phyloP scores from a whole-genome alignment of 345 rosid species.

The Acer negundo region DNA sequence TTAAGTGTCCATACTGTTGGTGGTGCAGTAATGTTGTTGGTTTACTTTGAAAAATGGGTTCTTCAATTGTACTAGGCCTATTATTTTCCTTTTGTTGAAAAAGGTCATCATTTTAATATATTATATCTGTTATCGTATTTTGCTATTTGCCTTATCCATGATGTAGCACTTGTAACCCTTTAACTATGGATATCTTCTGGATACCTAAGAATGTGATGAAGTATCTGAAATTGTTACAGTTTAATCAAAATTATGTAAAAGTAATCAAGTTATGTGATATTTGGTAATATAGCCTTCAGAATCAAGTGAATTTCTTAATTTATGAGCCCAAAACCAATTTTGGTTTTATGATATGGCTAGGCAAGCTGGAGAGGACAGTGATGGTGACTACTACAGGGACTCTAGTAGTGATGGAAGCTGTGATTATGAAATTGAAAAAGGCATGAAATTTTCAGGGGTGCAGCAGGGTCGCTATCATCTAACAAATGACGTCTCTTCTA shows the following conservation, averaged over 20 bases:
- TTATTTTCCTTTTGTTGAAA: neutral
- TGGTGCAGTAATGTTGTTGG: neutral
- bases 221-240: neutral
- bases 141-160: neutral
- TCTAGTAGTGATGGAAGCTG: slow-evolving; percentile 56
- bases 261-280: neutral
- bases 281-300: neutral
- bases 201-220: neutral
- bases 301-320: neutral
- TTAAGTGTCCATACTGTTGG: too few relatives aligned
- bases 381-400: slow-evolving; percentile 39
- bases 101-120: neutral
- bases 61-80: neutral
- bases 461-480: slow-evolving; percentile 4
- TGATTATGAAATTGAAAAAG: slow-evolving; percentile 42
- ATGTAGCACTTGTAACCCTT: neutral
- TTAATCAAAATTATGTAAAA: neutral
- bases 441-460: slow-evolving; percentile 16
- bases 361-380: slow-evolving; percentile 34
- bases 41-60: neutral
- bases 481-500: slow-evolving; percentile 15
- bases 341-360: slow-evolving; percentile 17
- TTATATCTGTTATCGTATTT: neutral
- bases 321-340: slow-evolving; percentile 21
- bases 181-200: neutral